These are phyloP conservation scores for Epichloe festucae DNA, from an alignment of 2,329 filamentous ascomycete genomes.

Conservation along the genomic window DNA sequence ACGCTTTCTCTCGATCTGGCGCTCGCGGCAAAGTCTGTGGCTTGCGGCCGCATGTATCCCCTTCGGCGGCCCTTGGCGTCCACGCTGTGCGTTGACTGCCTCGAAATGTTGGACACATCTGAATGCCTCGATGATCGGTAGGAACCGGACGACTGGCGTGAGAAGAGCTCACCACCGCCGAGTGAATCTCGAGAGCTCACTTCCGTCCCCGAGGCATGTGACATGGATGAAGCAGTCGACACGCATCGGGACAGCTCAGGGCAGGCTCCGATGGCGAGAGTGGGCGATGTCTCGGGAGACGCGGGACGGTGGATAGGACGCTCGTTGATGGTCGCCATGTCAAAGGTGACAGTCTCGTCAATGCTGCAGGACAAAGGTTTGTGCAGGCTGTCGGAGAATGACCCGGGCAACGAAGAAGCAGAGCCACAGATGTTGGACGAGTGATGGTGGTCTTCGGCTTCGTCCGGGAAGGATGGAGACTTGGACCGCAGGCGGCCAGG, in stretches of 20 bases:
- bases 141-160: constrained; percentile 51
- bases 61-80: constrained; percentile 41
- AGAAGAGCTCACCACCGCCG: constrained; percentile 40
- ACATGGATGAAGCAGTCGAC: constrained; percentile 49
- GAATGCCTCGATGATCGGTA: constrained; percentile 33
- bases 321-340: constrained; percentile 23
- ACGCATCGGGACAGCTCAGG: constrained; percentile 49
- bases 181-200: constrained; percentile 39
- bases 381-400: background rate
- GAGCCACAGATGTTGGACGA: background rate
- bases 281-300: constrained; percentile 50
- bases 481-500: constrained; percentile 4
- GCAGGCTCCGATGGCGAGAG: constrained; percentile 46
- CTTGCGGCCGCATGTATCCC: constrained; percentile 79
- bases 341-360: background rate
- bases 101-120: constrained; percentile 25
- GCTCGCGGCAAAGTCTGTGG: constrained; percentile 79
- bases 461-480: background rate
- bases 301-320: constrained; percentile 16
- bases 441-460: background rate
- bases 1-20: constrained; percentile 87
- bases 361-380: background rate
- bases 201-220: constrained; percentile 40
- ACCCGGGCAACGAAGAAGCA: background rate
- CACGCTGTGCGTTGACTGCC: constrained; percentile 34